Evolutionary conservation across 164 flowering plant genomes (phyloP), one percentile per base, ranked within the genome.

Genomic region (Macadamia integrifolia): DNA sequence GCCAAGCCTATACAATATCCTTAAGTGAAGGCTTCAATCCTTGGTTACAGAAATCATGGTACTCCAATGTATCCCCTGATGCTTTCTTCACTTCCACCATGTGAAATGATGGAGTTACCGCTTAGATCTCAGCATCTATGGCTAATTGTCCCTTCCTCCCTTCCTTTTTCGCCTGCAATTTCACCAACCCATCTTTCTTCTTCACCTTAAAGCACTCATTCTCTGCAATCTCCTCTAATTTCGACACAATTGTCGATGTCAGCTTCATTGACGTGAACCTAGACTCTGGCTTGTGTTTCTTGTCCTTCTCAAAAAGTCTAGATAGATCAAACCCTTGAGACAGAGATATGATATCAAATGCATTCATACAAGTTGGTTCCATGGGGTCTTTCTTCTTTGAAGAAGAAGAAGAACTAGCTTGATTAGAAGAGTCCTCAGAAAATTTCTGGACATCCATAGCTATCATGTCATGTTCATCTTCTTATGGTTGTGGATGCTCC

Each of bases 291-390:
- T 65, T 73, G 7, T 56, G 62, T 9, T 68, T 48, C 40, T 42
- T 46, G 0, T 46, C 79, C 29, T 67, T 71, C 76, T 80, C 80
- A 44, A 82, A 84, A 32, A 84, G 52, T 43, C 82, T 76, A 1
- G 87, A 84, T 42, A 84, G 74, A 66, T 84, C 68, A 14, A 84
- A 82, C 11, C 83, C 83, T 1, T 52, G 69, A 6, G 87, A 80
- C 0, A 78, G 73, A 35, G 85, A 82, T 10, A 84, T 84, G 58
- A 84, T 75, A 32, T 84, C 85, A 58, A 84, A 84, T 1, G 87
- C 87, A 57, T 84, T 84, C 67, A 84, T 17, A 59, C 69, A 61
- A 28, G 75, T 76, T 3, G 74, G 77, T 53, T 71, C 76, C 76
- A 76, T 69, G n/a, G 72, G 68, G 0, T 14, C 29, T 49, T 53